Evolutionary conservation across 257 asterid species (phyloP), one percentile per base, ranked within the genome.

Genomic region (Plantago ovata): DNA sequence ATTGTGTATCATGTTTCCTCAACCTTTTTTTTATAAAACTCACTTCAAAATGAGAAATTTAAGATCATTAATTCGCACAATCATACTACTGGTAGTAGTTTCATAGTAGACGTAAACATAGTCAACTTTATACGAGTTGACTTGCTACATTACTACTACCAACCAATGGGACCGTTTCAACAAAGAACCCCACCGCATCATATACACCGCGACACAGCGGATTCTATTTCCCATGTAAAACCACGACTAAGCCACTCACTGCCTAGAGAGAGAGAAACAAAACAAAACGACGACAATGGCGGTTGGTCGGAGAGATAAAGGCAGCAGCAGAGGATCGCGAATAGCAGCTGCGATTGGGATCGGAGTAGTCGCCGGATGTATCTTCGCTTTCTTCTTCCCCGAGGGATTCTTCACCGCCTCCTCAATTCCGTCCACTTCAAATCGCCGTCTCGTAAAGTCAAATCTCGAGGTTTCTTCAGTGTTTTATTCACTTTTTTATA

Each of bases 361-460:
- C 72, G 96, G 94, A 44, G 57, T 82, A 39, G 28, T 74, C 0
- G 58, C 80, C n/a, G 95, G 95, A 56, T 87, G 92, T 73, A 64
- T 84, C 6, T 82, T 71, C 13, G 96, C 96, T 2, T 69, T 78
- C 71, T 59, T 82, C 67, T 86, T 77, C 55, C 94, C 95, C 33
- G 49, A 68, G 66, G 90, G 94, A 13, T 73, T 84, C 53, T 79
- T 80, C 78, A 69, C 83, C 62, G 61, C 81, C 68, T 14, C 3
- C 82, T 64, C 67, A 20, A 60, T 64, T 60, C 52, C 76, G 64
- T 14, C 23, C 59, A 2, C 67, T 62, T 62, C 50, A 44, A 48
- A 48, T 48, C 54, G n/a, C 23, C 16, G 19, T 11, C 36, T 38
- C 3, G 11, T 15, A 15, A 74, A 73, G 41, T 75, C 82, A 10